Evolutionary conservation across 768 basidiomycete species (phyloP), one percentile per base, ranked within the genome.

Genomic region (Termitomyces heimii): DNA sequence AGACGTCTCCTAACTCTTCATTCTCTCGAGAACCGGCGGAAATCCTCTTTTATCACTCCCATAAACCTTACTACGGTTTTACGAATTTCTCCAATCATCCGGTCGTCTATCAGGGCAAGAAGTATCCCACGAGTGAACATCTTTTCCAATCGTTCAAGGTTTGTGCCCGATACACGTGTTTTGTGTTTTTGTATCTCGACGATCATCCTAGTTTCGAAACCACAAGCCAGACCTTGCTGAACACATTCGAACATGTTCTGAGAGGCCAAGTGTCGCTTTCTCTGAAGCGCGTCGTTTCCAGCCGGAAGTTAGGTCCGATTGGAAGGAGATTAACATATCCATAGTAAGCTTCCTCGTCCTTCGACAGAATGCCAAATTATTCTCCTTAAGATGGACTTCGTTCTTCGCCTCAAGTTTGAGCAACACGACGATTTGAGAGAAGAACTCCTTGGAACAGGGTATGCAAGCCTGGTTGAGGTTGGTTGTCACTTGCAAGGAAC

Each of bases 61-160:
- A 79, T 13, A 73, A 80, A 44, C 83, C 85, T 12, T 75, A 86
- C 65, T 86, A 88, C 59, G 86, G 83, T 7, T 88, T 88, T 64
- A 87, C 86, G 42, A 88, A 88, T 67, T 88, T 88, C 67, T 88
- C 88, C 10, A 67, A 81, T 0, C 86, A 89, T 67, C 74, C 81
- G 44, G 80, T 90, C 10, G 62, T 73, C 10, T 84, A 86, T 66
- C 77, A 82, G 32, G 82, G 82, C 40, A 85, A 82, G 65, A 75
- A 70, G 54, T 90, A 89, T 65, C 85, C 87, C 1, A 90, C 88
- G 0, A 85, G 85, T 65, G 88, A 89, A 66, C 88, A 89, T 68
- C 77, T 89, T 12, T 89, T 88, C 64, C 88, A 89, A 62, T 84
- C 88, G 2, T 80, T 88, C 71, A 89, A 88, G 67, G 85, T 84